Evolutionary conservation across 2,329 filamentous ascomycete genomes (phyloP).

Genomic region (Stachybotrys echinatus): DNA sequence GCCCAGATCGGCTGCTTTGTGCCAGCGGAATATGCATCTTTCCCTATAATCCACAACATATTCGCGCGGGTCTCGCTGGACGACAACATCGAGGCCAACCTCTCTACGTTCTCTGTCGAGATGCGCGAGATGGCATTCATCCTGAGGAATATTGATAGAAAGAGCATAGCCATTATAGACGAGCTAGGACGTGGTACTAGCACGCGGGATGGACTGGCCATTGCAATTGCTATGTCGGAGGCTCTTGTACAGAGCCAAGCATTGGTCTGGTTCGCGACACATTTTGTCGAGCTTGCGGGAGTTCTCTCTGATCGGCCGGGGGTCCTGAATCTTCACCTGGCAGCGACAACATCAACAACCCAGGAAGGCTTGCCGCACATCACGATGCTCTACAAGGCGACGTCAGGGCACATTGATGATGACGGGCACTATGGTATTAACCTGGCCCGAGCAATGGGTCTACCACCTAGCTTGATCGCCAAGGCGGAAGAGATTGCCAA

Average conservation of each 20-base stretch:
- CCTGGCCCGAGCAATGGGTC: constrained; percentile 68
- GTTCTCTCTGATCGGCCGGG: constrained; percentile 71
- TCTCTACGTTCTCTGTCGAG: constrained; percentile 89
- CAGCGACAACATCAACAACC: constrained; percentile 55
- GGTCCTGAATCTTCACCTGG: constrained; percentile 77
- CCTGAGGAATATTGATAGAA: constrained; percentile 69
- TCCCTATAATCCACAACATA: constrained; percentile 74
- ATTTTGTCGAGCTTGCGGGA: constrained; percentile 77
- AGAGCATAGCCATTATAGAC: constrained; percentile 80
- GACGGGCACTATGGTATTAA: constrained; percentile 74
- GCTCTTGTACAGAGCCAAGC: constrained; percentile 74
- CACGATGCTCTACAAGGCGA: constrained; percentile 83
- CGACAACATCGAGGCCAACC: constrained; percentile 82
- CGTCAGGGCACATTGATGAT: constrained; percentile 64
- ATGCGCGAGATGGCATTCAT: constrained; percentile 98
- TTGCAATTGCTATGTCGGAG: constrained; percentile 87
- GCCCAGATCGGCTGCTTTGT: constrained; percentile 90
- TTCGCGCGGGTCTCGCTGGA: constrained; percentile 86
- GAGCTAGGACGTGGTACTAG: constrained; percentile 90
- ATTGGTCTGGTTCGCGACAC: constrained; percentile 88
- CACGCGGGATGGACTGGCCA: constrained; percentile 79
- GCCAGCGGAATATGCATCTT: constrained; percentile 75
- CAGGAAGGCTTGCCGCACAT: constrained; percentile 54
- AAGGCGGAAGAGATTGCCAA: constrained; percentile 62
- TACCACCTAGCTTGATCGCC: constrained; percentile 63